Conservation (phyloP, 2,329 filamentous ascomycete species). For the Fusarium nisikadoi region DNA sequence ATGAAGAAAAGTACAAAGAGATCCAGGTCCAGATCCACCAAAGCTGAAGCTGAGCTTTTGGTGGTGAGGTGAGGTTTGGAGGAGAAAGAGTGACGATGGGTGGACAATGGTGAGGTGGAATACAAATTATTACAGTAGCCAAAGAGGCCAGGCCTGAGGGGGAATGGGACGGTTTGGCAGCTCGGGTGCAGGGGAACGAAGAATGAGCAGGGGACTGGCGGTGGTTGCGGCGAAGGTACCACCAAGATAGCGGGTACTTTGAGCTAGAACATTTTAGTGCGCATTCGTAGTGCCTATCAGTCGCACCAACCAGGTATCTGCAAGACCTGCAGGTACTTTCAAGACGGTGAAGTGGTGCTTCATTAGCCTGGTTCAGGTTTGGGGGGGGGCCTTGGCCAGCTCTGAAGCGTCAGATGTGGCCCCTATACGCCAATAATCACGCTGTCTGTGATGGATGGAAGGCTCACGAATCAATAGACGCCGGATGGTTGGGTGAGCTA, state of each 20-base stretch:
- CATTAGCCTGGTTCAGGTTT: slow-evolving; percentile 45
- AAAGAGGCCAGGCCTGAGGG: slow-evolving; percentile 10
- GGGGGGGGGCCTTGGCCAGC: slow-evolving; percentile 37
- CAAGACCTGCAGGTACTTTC: slow-evolving; percentile 31
- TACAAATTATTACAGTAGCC: slow-evolving; percentile 33
- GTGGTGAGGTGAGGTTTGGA: slow-evolving; percentile 20
- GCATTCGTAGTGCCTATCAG: background rate
- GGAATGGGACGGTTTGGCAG: slow-evolving; percentile 43
- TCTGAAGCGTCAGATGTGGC: slow-evolving; percentile 30
- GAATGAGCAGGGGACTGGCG: slow-evolving; percentile 32
- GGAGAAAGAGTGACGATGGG: slow-evolving; percentile 32
- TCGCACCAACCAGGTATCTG: slow-evolving; percentile 23
- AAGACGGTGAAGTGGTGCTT: slow-evolving; percentile 34
- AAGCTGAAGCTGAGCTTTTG: slow-evolving; percentile 14
- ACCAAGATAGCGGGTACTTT: slow-evolving; percentile 31
- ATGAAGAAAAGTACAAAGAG: slow-evolving; percentile 26
- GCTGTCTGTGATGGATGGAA: slow-evolving; percentile 17
- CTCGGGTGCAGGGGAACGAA: slow-evolving; percentile 36
- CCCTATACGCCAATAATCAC: slow-evolving; percentile 36
- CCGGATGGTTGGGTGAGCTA: slow-evolving; percentile 1
- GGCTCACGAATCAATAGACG: slow-evolving; percentile 24
- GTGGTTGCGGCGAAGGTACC: slow-evolving; percentile 34
- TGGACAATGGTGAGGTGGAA: slow-evolving; percentile 24
- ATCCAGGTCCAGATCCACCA: slow-evolving; percentile 6
- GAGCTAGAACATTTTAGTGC: slow-evolving; percentile 14